Conservation (phyloP, 2,329 filamentous ascomycete species). For the Claviceps fusiformis region DNA sequence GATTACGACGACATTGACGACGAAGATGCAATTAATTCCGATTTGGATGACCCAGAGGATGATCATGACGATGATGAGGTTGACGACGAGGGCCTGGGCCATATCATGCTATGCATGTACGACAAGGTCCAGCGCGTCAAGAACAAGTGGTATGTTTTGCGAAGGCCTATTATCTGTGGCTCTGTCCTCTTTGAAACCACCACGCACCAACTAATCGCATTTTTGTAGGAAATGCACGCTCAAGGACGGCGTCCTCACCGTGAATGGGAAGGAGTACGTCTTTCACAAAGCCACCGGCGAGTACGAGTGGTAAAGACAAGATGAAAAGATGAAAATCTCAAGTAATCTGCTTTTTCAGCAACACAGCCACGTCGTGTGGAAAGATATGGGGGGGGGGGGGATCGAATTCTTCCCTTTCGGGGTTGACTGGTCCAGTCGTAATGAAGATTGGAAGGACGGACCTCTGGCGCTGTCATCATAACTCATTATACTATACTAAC, state of each 20-base stretch:
- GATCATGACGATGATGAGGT: constrained; percentile 72
- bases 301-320: constrained; percentile 71
- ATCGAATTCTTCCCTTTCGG: background rate
- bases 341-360: background rate
- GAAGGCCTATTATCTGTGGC: background rate
- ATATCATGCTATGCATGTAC: constrained; percentile 98
- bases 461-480: too few species aligned
- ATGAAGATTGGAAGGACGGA: too few species aligned
- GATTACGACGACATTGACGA: constrained; percentile 53
- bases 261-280: constrained; percentile 89
- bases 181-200: constrained; percentile 4
- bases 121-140: constrained; percentile 98
- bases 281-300: constrained; percentile 97
- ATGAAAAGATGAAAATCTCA: background rate
- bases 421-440: too few species aligned
- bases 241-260: constrained; percentile 89
- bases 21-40: constrained; percentile 96
- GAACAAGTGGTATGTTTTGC: constrained; percentile 68
- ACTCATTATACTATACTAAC: too few species aligned
- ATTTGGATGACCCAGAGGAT: constrained; percentile 90
- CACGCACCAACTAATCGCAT: constrained; percentile 1
- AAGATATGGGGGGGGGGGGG: too few species aligned
- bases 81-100: constrained; percentile 67
- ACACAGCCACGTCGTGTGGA: background rate
- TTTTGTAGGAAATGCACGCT: constrained; percentile 76